Evolutionary conservation across 2,329 filamentous ascomycete species (phyloP).

Genomic region (Polytolypa hystricis): DNA sequence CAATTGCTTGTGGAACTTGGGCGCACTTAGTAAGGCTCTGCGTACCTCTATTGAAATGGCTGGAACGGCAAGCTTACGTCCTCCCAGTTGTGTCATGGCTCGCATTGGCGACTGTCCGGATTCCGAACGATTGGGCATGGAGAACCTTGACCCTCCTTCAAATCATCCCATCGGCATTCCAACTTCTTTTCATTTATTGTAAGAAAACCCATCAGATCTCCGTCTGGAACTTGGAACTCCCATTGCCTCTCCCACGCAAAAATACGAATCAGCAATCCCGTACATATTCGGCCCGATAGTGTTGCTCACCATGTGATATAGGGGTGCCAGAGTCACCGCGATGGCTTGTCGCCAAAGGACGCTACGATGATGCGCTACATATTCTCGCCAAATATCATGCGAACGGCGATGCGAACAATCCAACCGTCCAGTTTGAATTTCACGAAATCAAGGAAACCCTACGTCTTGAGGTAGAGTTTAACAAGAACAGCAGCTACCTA

Average conservation of each 20-base stretch:
- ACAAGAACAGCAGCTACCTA: conserved; percentile 42
- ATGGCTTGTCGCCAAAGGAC: conserved; percentile 54
- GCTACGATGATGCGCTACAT: conserved; percentile 49
- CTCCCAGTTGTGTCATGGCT: background rate
- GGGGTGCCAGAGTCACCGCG: conserved; percentile 47
- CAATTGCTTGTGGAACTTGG: conserved; percentile 58
- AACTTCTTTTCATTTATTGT: conserved; percentile 47
- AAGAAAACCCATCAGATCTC: background rate
- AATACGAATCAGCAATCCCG: background rate
- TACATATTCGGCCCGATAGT: background rate
- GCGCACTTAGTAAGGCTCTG: conserved; percentile 27
- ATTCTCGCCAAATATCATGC: conserved; percentile 55
- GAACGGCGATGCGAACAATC: conserved; percentile 47
- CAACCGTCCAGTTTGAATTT: conserved; percentile 55
- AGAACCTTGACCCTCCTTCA: conserved; percentile 54
- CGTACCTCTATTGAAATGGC: background rate
- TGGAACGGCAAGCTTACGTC: background rate
- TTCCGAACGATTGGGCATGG: conserved; percentile 55
- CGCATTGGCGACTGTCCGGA: background rate
- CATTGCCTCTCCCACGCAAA: background rate
- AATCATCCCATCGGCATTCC: conserved; percentile 49
- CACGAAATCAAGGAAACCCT: conserved; percentile 57
- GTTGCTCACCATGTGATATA: background rate
- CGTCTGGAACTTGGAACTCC: background rate
- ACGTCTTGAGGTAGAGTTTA: conserved; percentile 42